Percentiles rank a stretch among this genome's conserved stretches.
Conservation (phyloP, 2,329 filamentous ascomycete species). For the Sporothrix brunneoviolacea region DNA sequence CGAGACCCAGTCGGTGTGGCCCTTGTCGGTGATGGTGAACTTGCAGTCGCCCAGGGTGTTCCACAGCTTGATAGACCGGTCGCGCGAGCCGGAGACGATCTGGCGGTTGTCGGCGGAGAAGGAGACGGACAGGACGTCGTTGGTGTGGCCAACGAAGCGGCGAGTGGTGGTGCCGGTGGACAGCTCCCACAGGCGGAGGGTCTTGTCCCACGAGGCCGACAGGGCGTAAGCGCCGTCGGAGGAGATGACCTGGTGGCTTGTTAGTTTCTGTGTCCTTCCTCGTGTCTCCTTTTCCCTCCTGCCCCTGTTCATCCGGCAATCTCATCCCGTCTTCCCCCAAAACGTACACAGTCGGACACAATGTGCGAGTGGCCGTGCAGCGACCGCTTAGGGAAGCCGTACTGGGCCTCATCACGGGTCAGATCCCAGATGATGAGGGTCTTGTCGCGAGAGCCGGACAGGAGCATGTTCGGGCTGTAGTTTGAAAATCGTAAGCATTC, state of each 20-base stretch:
- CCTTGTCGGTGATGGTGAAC: conserved; percentile 99
- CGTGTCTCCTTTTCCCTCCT: too few species aligned
- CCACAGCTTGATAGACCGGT: conserved; percentile 99
- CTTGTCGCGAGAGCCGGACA: conserved; percentile 97
- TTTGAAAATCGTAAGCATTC: conserved; percentile 22
- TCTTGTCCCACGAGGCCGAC: conserved; percentile 99
- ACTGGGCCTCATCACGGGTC: conserved; percentile 94
- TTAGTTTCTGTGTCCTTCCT: not conserved
- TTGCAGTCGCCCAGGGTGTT: conserved; percentile 99
- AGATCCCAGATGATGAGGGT: conserved; percentile 99
- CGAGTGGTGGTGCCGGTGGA: conserved; percentile 94
- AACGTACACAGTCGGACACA: conserved; percentile 97
- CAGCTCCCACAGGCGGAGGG: conserved; percentile 98
- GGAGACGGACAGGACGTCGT: conserved; percentile 98
- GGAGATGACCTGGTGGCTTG: conserved; percentile 73
- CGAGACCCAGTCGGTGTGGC: conserved; percentile 99
- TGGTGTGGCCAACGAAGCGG: conserved; percentile 98
- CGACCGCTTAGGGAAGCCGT: conserved; percentile 98
- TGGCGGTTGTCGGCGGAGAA: conserved; percentile 99
- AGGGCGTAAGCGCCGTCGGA: conserved; percentile 99
- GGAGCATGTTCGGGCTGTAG: conserved; percentile 93
- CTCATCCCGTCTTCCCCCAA: not conserved
- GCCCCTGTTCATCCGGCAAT: too few species aligned
- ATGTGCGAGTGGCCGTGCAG: conserved; percentile 99
- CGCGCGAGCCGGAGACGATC: conserved; percentile 97